phyloP scores from a whole-genome alignment of 148 eudicot genomes.

The Rheum nobile region DNA sequence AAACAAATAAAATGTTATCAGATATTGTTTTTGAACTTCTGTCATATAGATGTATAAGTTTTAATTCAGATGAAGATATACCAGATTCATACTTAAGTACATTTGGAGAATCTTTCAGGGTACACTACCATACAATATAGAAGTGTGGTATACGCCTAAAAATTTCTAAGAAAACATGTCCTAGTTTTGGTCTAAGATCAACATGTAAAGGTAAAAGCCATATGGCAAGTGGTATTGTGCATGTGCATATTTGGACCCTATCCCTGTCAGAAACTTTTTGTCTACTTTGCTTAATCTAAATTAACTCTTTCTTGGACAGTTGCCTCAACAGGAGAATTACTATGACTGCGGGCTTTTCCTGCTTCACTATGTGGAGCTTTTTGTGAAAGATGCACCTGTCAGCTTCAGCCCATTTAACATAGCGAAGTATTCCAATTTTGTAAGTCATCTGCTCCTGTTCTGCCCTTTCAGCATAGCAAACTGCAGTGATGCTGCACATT shows the following conservation, averaged over 20 bases:
- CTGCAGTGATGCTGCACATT: not conserved
- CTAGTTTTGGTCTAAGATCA: not conserved
- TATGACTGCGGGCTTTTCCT: conserved; percentile 90
- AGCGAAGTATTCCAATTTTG: conserved; percentile 46
- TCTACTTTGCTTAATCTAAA: not conserved
- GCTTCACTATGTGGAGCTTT: conserved; percentile 90
- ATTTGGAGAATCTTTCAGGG: not conserved
- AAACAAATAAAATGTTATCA: not conserved
- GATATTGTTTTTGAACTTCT: not conserved
- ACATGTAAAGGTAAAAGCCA: not conserved
- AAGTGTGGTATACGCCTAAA: not conserved
- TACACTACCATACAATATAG: not conserved
- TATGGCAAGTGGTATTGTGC: not conserved
- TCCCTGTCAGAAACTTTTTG: not conserved
- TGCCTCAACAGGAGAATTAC: conserved; percentile 89
- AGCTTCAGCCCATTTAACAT: conserved; percentile 60
- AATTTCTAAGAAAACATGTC: not conserved
- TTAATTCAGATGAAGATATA: not conserved
- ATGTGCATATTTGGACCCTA: not conserved
- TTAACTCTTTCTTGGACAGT: conserved; percentile 34
- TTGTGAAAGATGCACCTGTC: conserved; percentile 55
- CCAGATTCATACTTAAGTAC: not conserved
- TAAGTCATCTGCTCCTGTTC: conserved; percentile 28
- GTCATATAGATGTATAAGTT: not conserved
- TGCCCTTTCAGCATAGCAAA: not conserved